A percentile compares a stretch with the other conserved stretches of the same genome.
These are phyloP conservation scores for Hirschfeldia incana DNA, from an alignment of 345 rosid genomes.

Conservation along the genomic window DNA sequence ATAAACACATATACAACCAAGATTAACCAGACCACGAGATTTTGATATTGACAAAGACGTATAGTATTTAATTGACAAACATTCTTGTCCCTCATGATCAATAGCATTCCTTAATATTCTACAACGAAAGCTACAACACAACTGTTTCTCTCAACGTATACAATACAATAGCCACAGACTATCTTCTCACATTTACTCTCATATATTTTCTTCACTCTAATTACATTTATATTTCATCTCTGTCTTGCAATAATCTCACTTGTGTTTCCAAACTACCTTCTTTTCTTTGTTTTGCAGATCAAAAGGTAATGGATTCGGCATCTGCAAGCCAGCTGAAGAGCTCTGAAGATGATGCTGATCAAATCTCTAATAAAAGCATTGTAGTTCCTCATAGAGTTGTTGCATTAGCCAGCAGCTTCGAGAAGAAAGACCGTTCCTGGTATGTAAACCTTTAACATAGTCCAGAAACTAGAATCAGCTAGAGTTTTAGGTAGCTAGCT, in stretches of 20 bases:
- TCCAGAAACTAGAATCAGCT: neutral
- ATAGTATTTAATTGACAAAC: conserved; percentile 8
- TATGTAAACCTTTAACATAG: conserved; percentile 23
- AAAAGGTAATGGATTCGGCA: conserved; percentile 32
- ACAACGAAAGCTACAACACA: conserved; percentile 21
- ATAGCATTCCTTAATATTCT: conserved; percentile 12
- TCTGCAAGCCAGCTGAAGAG: conserved; percentile 35
- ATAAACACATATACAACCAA: conserved; percentile 1
- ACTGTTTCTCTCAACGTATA: conserved; percentile 4
- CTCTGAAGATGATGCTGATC: conserved; percentile 41
- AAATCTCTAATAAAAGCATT: conserved; percentile 47
- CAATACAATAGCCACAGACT: conserved; percentile 56
- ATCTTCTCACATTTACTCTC: conserved; percentile 48
- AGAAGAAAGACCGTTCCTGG: conserved; percentile 64
- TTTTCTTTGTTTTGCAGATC: conserved; percentile 8
- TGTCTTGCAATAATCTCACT: neutral
- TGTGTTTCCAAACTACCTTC: neutral
- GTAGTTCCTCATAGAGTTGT: conserved; percentile 48
- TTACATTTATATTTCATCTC: conserved; percentile 2
- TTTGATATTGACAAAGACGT: conserved; percentile 2
- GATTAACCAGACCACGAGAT: conserved; percentile 16
- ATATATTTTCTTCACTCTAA: neutral
- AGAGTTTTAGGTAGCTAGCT: neutral
- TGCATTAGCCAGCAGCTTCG: conserved; percentile 48
- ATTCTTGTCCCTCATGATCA: conserved; percentile 5